Percentiles rank a stretch among this genome's conserved stretches.
phyloP scores from a whole-genome alignment of 192 early-diverging fungal genomes.

The Phlyctochytrium bullatum region DNA sequence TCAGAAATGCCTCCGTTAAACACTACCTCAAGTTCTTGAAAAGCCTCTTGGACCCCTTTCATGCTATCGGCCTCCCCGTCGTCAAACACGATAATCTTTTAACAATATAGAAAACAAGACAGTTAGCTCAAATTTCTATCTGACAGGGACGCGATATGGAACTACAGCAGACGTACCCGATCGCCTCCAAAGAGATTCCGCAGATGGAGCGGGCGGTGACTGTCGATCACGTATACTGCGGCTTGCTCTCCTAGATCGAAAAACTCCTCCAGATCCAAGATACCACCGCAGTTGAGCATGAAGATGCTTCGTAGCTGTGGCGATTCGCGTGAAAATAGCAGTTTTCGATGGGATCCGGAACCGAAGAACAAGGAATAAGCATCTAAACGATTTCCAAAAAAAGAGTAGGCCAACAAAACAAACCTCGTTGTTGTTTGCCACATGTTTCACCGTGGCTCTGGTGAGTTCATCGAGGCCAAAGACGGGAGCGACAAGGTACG shows the following conservation, averaged over 20 bases:
- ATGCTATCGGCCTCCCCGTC: constrained; percentile 78
- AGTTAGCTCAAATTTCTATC: too few relatives aligned
- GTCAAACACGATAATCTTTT: constrained; percentile 74
- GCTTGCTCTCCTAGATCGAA: constrained; percentile 57
- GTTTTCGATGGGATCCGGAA: neutral
- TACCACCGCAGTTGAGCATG: constrained; percentile 84
- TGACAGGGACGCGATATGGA: too few relatives aligned
- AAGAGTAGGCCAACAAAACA: neutral
- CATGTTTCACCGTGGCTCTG: constrained; percentile 47
- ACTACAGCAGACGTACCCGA: constrained; percentile 36
- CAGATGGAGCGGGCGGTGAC: constrained; percentile 84
- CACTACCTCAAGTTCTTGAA: constrained; percentile 62
- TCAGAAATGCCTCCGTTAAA: constrained; percentile 24
- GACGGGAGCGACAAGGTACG: constrained; percentile 79
- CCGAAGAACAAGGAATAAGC: neutral
- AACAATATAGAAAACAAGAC: neutral
- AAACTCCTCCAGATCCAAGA: constrained; percentile 68
- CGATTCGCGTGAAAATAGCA: neutral
- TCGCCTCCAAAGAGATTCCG: constrained; percentile 75
- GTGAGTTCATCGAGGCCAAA: constrained; percentile 62
- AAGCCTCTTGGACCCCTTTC: constrained; percentile 63
- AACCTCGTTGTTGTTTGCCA: constrained; percentile 54
- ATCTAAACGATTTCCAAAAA: neutral
- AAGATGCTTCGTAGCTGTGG: constrained; percentile 68
- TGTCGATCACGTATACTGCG: constrained; percentile 79